phyloP scores from a whole-genome alignment of 177 flowering plant genomes.

The Vitis hybrid region DNA sequence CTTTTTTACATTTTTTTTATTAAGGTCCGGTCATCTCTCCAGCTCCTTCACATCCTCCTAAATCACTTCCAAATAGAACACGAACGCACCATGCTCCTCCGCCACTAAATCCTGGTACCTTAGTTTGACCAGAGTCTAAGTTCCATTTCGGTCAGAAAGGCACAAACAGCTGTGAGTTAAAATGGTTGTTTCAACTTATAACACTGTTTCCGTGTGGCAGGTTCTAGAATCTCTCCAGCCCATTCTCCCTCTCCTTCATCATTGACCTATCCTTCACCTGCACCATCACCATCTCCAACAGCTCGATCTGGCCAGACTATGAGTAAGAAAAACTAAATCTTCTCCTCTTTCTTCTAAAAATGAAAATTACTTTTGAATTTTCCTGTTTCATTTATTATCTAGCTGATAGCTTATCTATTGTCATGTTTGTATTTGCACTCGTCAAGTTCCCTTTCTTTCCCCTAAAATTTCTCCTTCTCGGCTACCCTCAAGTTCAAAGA shows the following conservation, averaged over 20 bases:
- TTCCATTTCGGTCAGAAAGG: too few relatives aligned
- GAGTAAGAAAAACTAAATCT: constrained; percentile 27
- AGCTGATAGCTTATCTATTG: not conserved
- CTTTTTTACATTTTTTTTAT: not conserved
- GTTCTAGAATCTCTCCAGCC: constrained; percentile 25
- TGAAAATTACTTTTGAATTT: not conserved
- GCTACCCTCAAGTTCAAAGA: constrained; percentile 37
- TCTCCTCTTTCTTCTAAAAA: not conserved
- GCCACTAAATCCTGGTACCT: constrained; percentile 39
- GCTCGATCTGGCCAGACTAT: constrained; percentile 26
- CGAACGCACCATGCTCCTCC: constrained; percentile 25
- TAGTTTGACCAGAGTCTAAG: not conserved
- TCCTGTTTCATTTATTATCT: not conserved
- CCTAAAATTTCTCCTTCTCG: constrained; percentile 45
- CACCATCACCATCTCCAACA: constrained; percentile 45
- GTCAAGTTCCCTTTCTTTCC: constrained; percentile 36
- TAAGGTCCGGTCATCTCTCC: constrained; percentile 32
- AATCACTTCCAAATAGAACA: constrained; percentile 21
- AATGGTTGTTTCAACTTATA: constrained; percentile 11
- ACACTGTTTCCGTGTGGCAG: constrained; percentile 19
- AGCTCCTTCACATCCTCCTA: constrained; percentile 16
- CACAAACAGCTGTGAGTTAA: not conserved
- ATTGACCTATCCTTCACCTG: constrained; percentile 28
- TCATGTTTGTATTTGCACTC: constrained; percentile 9
- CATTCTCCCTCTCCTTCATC: constrained; percentile 30